Conservation (phyloP, 495 filamentous ascomycete genomes). For the Ramalina peruviana region DNA sequence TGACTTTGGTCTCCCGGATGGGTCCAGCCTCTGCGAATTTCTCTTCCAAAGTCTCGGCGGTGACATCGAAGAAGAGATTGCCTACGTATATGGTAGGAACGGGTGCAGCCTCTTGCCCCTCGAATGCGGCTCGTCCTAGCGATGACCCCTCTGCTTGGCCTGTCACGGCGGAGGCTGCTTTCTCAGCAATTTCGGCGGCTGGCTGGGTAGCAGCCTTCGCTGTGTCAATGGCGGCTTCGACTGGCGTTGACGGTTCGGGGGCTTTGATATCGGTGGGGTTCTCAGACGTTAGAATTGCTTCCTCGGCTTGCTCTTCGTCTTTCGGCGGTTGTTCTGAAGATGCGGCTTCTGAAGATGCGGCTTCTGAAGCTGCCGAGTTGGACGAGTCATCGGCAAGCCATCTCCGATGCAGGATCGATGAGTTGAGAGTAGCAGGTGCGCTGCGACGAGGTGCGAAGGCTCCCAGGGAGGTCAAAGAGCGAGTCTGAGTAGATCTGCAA, state of each 20-base stretch:
- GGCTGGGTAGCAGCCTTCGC: not conserved
- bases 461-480: conserved; percentile 24
- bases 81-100: conserved; percentile 48
- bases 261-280: not conserved
- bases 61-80: conserved; percentile 78
- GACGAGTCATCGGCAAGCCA: conserved; percentile 27
- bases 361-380: conserved; percentile 14
- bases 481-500: conserved; percentile 29
- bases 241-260: not conserved
- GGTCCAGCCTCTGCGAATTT: conserved; percentile 54
- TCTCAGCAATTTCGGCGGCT: not conserved
- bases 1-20: conserved; percentile 39
- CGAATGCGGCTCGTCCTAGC: not conserved
- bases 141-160: not conserved
- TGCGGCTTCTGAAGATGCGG: conserved; percentile 11
- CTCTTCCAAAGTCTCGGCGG: conserved; percentile 51
- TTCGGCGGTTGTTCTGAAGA: conserved; percentile 4
- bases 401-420: conserved; percentile 24
- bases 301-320: conserved; percentile 15
- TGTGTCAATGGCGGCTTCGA: not conserved
- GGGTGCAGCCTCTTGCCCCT: not conserved
- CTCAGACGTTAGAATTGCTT: conserved; percentile 7
- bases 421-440: conserved; percentile 12
- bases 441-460: conserved; percentile 9
- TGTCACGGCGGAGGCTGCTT: conserved; percentile 1